Percentiles rank a stretch among this genome's conserved stretches.
Evolutionary conservation across 2,329 filamentous ascomycete genomes (phyloP).

Genomic region (Fusarium sp.): DNA sequence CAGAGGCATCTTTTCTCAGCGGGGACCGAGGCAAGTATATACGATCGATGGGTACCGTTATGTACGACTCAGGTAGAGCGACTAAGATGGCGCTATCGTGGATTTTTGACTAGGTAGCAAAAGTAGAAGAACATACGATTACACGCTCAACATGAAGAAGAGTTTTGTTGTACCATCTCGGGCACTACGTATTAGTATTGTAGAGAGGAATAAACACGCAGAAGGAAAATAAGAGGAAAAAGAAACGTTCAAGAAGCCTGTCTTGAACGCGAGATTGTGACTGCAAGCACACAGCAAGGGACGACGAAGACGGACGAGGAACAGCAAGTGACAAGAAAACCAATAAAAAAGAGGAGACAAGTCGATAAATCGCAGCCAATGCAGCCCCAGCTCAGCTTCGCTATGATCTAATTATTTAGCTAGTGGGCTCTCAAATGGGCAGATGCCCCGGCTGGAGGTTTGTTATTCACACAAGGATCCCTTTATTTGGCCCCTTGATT

Average conservation of each 20-base stretch:
- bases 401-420: constrained; percentile 37
- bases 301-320: constrained; percentile 29
- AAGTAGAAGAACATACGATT: constrained; percentile 16
- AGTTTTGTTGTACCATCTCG: constrained; percentile 27
- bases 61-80: constrained; percentile 27
- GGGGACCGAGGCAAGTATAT: constrained; percentile 17
- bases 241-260: constrained; percentile 32
- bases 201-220: constrained; percentile 4
- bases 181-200: constrained; percentile 20
- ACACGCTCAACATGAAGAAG: constrained; percentile 20
- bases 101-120: constrained; percentile 20
- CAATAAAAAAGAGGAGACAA: constrained; percentile 40
- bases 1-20: constrained; percentile 34
- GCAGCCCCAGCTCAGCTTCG: constrained; percentile 10
- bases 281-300: constrained; percentile 14
- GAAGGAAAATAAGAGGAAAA: constrained; percentile 5
- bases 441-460: constrained; percentile 20
- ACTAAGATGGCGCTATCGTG: constrained; percentile 32
- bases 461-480: constrained; percentile 33
- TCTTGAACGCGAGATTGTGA: constrained; percentile 28
- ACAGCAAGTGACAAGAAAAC: constrained; percentile 15
- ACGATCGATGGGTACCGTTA: constrained; percentile 7
- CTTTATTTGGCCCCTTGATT: constrained; percentile 28
- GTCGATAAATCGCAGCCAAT: constrained; percentile 20
- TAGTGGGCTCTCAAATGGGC: constrained; percentile 32